Percentiles rank a stretch among this genome's conserved stretches.
These are phyloP conservation scores for Reutealis trisperma DNA, from an alignment of 345 rosid species.

Conservation along the genomic window DNA sequence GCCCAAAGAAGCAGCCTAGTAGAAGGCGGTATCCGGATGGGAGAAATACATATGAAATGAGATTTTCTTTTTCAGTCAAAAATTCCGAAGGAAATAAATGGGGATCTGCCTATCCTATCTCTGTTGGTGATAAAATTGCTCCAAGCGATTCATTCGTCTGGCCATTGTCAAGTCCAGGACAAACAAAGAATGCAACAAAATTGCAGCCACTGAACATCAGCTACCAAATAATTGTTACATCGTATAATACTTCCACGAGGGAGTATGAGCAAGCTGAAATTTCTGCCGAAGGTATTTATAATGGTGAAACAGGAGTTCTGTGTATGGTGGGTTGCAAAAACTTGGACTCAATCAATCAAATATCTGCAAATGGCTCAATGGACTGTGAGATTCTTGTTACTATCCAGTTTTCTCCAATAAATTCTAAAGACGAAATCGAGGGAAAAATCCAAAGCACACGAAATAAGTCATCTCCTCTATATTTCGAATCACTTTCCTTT, in stretches of 20 bases:
- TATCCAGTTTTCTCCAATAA: constrained; percentile 24
- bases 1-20: constrained; percentile 9
- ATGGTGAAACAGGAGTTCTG: constrained; percentile 30
- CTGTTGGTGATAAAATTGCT: constrained; percentile 29
- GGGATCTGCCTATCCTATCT: constrained; percentile 22
- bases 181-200: not conserved
- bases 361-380: not conserved
- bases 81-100: constrained; percentile 1
- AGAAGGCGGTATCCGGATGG: constrained; percentile 30
- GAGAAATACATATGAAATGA: constrained; percentile 25
- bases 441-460: constrained; percentile 17
- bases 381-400: constrained; percentile 24
- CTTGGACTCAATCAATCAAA: not conserved
- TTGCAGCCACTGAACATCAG: constrained; percentile 28
- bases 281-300: constrained; percentile 36
- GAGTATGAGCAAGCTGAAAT: not conserved
- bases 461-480: not conserved
- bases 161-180: not conserved
- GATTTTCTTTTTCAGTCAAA: constrained; percentile 21
- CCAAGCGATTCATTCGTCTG: not conserved
- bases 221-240: constrained; percentile 22
- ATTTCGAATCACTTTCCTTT: constrained; percentile 7
- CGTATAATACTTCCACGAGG: constrained; percentile 1
- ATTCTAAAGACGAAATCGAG: constrained; percentile 15
- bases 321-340: constrained; percentile 32